Conservation (phyloP, 2,329 filamentous ascomycete species). For the Trichothecium roseum region DNA sequence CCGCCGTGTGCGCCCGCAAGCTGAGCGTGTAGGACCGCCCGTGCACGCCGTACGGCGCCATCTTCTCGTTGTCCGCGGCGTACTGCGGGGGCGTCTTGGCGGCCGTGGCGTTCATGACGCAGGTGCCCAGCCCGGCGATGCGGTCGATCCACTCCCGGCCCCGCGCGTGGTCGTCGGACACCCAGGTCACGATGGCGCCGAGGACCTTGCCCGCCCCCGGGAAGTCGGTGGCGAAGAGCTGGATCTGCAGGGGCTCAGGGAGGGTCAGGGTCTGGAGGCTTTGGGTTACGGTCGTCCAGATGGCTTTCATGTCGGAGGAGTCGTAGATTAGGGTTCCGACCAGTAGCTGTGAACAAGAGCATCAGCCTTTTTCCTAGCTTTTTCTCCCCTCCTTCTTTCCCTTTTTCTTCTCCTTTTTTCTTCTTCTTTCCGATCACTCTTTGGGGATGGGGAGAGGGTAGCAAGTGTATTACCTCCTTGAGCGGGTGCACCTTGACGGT, state of each 20-base stretch:
- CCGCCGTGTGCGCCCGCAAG: background rate
- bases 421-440: background rate
- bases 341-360: background rate
- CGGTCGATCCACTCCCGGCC: slow-evolving; percentile 1
- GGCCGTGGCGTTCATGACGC: background rate
- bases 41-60: slow-evolving; percentile 1
- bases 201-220: slow-evolving; percentile 1
- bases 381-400: background rate
- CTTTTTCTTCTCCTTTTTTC: too few species aligned
- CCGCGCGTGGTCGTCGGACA: slow-evolving; percentile 1
- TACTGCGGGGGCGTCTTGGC: background rate
- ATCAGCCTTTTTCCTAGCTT: background rate
- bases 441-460: background rate
- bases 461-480: slow-evolving; percentile 1
- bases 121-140: background rate
- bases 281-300: background rate
- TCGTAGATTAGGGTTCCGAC: background rate
- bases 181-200: slow-evolving; percentile 1
- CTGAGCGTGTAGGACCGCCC: slow-evolving; percentile 2
- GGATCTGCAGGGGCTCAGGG: background rate
- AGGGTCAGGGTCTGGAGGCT: background rate
- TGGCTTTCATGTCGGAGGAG: background rate
- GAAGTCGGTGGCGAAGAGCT: background rate
- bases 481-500: slow-evolving; percentile 14
- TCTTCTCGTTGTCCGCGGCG: slow-evolving; percentile 1